Conservation (phyloP, 2,329 filamentous ascomycete genomes). For the Colletotrichum abscissum region DNA sequence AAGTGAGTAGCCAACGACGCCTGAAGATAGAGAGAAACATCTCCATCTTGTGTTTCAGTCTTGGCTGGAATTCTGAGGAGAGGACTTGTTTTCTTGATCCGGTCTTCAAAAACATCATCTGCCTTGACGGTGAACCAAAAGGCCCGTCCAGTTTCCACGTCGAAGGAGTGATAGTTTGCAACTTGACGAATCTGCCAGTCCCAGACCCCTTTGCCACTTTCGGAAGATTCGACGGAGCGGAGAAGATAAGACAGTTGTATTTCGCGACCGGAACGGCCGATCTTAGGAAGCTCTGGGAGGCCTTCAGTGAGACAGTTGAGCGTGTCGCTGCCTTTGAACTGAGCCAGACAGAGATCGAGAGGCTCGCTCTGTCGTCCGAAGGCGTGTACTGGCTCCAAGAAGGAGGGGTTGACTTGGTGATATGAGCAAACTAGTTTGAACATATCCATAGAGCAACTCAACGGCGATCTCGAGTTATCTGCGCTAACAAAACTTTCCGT, state of each 20-base stretch:
- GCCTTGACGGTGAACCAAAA: slow-evolving; percentile 22
- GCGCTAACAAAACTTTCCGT: not conserved
- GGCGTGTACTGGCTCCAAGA: not conserved
- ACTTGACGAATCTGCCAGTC: slow-evolving; percentile 4
- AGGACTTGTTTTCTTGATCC: not conserved
- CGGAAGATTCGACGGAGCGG: not conserved
- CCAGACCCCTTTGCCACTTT: not conserved
- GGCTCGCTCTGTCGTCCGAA: not conserved
- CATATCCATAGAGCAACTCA: not conserved
- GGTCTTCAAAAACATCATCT: not conserved
- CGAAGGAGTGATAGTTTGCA: slow-evolving; percentile 5
- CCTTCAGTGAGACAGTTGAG: not conserved
- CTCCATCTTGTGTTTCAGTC: not conserved
- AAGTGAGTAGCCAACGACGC: slow-evolving; percentile 5
- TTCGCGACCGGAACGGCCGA: not conserved
- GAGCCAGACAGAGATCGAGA: not conserved
- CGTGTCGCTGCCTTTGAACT: not conserved
- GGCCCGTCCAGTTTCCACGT: not conserved
- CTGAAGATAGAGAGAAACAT: not conserved
- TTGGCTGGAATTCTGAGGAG: not conserved
- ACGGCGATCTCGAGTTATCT: not conserved
- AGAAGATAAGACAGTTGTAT: slow-evolving; percentile 1
- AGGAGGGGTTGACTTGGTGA: not conserved
- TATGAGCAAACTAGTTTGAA: not conserved
- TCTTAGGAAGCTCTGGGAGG: not conserved